phyloP scores from a whole-genome alignment of 371 early-diverging fungal species.

The Nosema muscidifuracis region DNA sequence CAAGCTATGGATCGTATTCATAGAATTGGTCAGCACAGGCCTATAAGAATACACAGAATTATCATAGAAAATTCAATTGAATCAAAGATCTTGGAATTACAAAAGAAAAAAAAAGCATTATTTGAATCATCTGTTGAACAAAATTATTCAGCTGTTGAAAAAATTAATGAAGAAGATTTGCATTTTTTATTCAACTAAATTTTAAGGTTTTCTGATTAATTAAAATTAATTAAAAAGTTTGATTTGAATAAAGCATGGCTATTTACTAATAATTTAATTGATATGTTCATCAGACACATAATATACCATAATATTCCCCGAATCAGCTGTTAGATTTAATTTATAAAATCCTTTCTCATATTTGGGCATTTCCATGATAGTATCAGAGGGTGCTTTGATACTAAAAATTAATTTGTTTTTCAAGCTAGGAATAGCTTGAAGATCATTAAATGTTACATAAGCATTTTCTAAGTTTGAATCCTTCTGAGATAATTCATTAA shows the following conservation, averaged over 20 bases:
- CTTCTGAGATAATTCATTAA: constrained; percentile 46
- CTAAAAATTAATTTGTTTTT: constrained; percentile 59
- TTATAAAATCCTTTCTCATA: constrained; percentile 54
- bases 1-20: constrained; percentile 80
- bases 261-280: constrained; percentile 15
- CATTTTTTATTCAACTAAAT: constrained; percentile 42
- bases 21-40: constrained; percentile 74
- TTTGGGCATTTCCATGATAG: constrained; percentile 56
- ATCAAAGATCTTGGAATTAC: constrained; percentile 77
- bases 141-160: constrained; percentile 42
- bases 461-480: constrained; percentile 56
- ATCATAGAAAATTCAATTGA: constrained; percentile 90
- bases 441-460: constrained; percentile 61
- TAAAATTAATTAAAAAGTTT: too few relatives aligned
- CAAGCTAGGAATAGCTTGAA: constrained; percentile 44
- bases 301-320: constrained; percentile 58
- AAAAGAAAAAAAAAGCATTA: constrained; percentile 82
- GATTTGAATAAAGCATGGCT: too few relatives aligned
- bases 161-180: constrained; percentile 45
- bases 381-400: constrained; percentile 62
- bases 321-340: constrained; percentile 46
- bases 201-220: too few relatives aligned
- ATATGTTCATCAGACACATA: constrained; percentile 51
- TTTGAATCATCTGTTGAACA: constrained; percentile 79
- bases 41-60: constrained; percentile 60